These are phyloP conservation scores for Penicillium sp. DNA, from an alignment of 2,329 filamentous ascomycete species.

Conservation along the genomic window DNA sequence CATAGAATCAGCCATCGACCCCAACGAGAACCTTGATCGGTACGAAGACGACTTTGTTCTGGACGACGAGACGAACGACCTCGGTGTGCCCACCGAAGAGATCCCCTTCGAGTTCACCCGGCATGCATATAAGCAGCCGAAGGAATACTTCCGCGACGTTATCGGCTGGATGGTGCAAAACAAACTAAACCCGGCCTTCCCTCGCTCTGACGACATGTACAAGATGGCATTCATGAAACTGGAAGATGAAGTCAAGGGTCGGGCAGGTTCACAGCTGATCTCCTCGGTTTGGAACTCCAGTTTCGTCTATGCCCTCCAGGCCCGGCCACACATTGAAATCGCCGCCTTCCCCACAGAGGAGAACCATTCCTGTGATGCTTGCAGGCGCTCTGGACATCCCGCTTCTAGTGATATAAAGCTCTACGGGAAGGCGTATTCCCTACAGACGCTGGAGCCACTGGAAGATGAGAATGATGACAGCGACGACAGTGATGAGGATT, in stretches of 20 bases:
- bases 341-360: constrained; percentile 46
- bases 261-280: constrained; percentile 68
- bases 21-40: constrained; percentile 51
- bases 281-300: constrained; percentile 68
- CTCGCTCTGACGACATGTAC: constrained; percentile 64
- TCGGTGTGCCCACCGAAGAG: constrained; percentile 57
- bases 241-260: constrained; percentile 66
- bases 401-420: constrained; percentile 66
- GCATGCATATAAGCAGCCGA: constrained; percentile 65
- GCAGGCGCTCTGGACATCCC: constrained; percentile 67
- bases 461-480: constrained; percentile 48
- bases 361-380: constrained; percentile 64
- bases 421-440: constrained; percentile 64
- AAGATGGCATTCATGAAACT: constrained; percentile 68
- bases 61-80: constrained; percentile 59
- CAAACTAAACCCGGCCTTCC: constrained; percentile 70
- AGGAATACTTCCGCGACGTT: constrained; percentile 70
- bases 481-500: constrained; percentile 35
- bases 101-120: constrained; percentile 70
- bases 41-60: constrained; percentile 66
- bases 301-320: constrained; percentile 66
- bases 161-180: constrained; percentile 82
- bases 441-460: constrained; percentile 65
- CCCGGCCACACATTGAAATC: constrained; percentile 62
- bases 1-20: constrained; percentile 28